Conservation (phyloP, 345 rosid species). For the Aethionema arabicum region DNA sequence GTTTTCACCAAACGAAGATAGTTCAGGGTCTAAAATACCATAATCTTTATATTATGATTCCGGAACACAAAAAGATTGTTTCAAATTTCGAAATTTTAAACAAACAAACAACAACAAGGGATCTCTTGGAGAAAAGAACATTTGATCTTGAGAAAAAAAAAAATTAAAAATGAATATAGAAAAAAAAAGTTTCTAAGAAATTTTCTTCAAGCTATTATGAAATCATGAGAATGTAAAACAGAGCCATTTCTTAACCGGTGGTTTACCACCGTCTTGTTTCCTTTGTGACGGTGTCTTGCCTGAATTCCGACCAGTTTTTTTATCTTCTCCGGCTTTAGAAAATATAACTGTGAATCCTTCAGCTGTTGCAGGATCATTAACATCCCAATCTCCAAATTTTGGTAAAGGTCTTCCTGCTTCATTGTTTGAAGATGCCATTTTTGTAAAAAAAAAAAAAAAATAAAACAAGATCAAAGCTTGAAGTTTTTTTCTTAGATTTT, state of each 20-base stretch:
- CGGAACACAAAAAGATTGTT: no score
- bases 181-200: constrained; percentile 10
- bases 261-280: constrained; percentile 30
- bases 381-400: constrained; percentile 49
- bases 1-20: no score
- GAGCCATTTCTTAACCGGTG: constrained; percentile 39
- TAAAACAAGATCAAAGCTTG: constrained; percentile 18
- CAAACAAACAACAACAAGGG: no score
- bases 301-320: constrained; percentile 36
- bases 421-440: constrained; percentile 34
- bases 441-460: no score
- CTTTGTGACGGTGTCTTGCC: constrained; percentile 33
- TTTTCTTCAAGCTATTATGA: constrained; percentile 12
- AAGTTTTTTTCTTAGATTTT: background rate
- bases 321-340: constrained; percentile 44
- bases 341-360: constrained; percentile 46
- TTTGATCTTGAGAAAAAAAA: constrained; percentile 2
- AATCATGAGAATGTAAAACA: constrained; percentile 37
- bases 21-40: no score
- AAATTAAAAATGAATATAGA: background rate
- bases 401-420: constrained; percentile 39
- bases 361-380: constrained; percentile 45
- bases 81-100: no score
- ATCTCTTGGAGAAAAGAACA: no score
- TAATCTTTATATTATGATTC: no score